Percentiles rank a stretch among this genome's conserved stretches.
Evolutionary conservation across 2,329 filamentous ascomycete genomes (phyloP).

Genomic region (Elsinoe australis): DNA sequence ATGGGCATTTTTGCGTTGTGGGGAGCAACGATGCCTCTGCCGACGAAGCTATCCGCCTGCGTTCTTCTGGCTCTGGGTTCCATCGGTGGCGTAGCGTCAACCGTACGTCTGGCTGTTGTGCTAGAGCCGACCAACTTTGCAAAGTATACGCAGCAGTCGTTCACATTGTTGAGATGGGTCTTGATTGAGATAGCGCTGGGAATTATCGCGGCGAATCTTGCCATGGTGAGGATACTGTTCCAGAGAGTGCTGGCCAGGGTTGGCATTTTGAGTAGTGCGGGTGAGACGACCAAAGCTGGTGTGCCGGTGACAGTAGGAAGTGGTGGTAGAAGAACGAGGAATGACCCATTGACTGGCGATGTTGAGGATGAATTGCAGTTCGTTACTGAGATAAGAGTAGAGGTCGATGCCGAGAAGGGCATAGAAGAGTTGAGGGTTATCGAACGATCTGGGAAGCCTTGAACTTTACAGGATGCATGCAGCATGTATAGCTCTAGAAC

Average conservation of each 20-base stretch:
- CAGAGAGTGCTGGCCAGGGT: neutral
- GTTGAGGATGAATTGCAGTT: no score
- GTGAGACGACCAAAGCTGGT: no score
- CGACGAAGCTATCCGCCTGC: constrained; percentile 1
- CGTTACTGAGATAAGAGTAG: no score
- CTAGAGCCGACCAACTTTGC: constrained; percentile 20
- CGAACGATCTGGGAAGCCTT: no score
- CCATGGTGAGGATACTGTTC: constrained; percentile 25
- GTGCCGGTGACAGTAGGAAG: no score
- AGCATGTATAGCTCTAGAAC: no score
- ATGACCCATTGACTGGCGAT: no score
- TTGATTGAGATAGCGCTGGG: constrained; percentile 30
- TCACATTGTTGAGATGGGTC: constrained; percentile 26
- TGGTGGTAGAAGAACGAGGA: no score
- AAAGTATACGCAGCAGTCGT: constrained; percentile 24
- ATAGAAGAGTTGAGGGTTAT: no score
- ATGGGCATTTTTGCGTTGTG: constrained; percentile 33
- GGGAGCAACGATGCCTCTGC: no score
- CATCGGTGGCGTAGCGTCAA: constrained; percentile 1
- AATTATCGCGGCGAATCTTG: constrained; percentile 29
- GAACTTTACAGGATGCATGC: no score
- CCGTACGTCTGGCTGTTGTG: neutral
- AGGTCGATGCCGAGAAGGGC: no score
- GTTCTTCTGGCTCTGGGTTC: constrained; percentile 5
- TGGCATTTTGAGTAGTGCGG: neutral